Evolutionary conservation across 2,329 filamentous ascomycete species (phyloP).

Genomic region (Beauveria varroae): DNA sequence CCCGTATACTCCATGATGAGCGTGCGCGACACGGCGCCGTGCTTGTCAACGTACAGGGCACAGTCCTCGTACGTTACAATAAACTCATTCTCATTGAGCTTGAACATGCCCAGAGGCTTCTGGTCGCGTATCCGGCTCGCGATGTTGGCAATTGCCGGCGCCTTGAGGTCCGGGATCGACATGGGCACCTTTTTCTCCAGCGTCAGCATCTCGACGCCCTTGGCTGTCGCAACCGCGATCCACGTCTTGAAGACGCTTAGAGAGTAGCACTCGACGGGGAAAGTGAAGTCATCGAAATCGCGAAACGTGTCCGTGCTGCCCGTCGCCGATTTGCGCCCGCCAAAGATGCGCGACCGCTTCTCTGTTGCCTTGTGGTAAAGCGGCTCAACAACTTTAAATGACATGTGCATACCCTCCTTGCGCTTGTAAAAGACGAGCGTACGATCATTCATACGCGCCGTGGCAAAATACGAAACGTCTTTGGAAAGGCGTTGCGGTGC

Average conservation of each 20-base stretch:
- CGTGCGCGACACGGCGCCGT: slow-evolving; percentile 86
- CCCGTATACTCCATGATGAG: slow-evolving; percentile 99
- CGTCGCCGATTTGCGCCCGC: slow-evolving; percentile 47
- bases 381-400: slow-evolving; percentile 93
- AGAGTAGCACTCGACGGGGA: slow-evolving; percentile 88
- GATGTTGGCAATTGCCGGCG: slow-evolving; percentile 74
- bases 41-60: slow-evolving; percentile 96
- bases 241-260: slow-evolving; percentile 96
- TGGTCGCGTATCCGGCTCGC: slow-evolving; percentile 76
- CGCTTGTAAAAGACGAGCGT: slow-evolving; percentile 96
- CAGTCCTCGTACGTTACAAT: slow-evolving; percentile 92
- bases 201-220: slow-evolving; percentile 92
- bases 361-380: slow-evolving; percentile 89
- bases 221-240: slow-evolving; percentile 82
- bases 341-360: slow-evolving; percentile 64
- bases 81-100: slow-evolving; percentile 86
- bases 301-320: slow-evolving; percentile 92
- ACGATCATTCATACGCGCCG: slow-evolving; percentile 93
- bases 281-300: slow-evolving; percentile 98
- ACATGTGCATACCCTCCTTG: slow-evolving; percentile 83
- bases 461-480: slow-evolving; percentile 94
- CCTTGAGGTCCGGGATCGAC: slow-evolving; percentile 81
- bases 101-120: slow-evolving; percentile 90
- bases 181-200: slow-evolving; percentile 95
- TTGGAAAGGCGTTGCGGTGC: slow-evolving; percentile 90